phyloP scores from a whole-genome alignment of 768 basidiomycete species.

The Xerocomellus intermedius region DNA sequence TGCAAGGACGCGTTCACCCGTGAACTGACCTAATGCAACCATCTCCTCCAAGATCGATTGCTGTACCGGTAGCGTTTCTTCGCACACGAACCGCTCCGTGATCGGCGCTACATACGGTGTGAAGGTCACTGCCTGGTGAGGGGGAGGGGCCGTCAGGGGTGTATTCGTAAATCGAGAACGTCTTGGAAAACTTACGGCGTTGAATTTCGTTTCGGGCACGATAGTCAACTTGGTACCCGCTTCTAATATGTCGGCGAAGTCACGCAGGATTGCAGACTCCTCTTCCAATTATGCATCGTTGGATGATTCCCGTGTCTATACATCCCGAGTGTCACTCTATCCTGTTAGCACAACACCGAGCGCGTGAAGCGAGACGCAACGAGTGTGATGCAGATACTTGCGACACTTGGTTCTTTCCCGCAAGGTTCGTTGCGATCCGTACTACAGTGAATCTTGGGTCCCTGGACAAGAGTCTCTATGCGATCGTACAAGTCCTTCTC shows the following conservation, averaged over 20 bases:
- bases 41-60: conserved; percentile 47
- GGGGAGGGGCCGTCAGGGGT: too few relatives aligned
- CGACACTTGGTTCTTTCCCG: conserved; percentile 46
- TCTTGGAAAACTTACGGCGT: conserved; percentile 59
- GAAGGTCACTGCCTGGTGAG: too few relatives aligned
- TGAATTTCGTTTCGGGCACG: too few relatives aligned
- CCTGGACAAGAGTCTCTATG: conserved; percentile 39
- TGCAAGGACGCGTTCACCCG: not conserved
- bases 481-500: conserved; percentile 64
- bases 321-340: conserved; percentile 51
- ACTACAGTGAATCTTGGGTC: conserved; percentile 53
- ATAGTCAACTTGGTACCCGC: conserved; percentile 45
- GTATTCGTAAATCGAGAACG: conserved; percentile 60
- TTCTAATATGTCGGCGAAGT: conserved; percentile 44
- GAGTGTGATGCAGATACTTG: conserved; percentile 29
- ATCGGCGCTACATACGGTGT: conserved; percentile 39
- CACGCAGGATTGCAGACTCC: conserved; percentile 43
- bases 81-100: conserved; percentile 42
- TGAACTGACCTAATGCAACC: conserved; percentile 37
- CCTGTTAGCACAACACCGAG: conserved; percentile 15
- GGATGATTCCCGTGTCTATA: conserved; percentile 48
- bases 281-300: conserved; percentile 38
- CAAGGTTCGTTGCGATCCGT: conserved; percentile 53
- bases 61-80: conserved; percentile 48
- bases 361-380: not conserved